Evolutionary conservation across 1,284 basidiomycete species (phyloP), one percentile per base, ranked within the genome.

Genomic region (Neotropicomus parvogracilis): DNA sequence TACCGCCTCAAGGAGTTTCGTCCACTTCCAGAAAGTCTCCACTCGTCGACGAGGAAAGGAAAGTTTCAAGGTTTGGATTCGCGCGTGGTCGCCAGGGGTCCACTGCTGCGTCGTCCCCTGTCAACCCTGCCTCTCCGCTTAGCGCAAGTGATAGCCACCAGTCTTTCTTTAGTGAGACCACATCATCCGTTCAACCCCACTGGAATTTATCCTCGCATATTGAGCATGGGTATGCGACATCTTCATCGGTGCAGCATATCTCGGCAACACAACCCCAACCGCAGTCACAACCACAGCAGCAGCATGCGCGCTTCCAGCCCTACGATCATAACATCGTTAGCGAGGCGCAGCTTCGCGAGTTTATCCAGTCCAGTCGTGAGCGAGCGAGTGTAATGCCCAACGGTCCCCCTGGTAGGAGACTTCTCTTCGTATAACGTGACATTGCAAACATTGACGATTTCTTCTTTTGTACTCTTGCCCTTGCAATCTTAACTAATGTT

Each of bases 11-110:
- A 46, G 52, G 58, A 45, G 33, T 45, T 40, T 43, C 47, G 31
- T 59, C 64, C 16, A 49, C 42, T 43, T 54, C 58, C 14, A 50
- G 62, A 47, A 57, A 61, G 21, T 59, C 67, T 14, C 61, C 64
- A 17, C 70, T 65, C 32, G 67, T 70, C 4, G 55, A 79, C 12
- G 86, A 88, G 43, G 85, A 88, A 47, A 73, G 87, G 48, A 85
- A 84, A 56, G 77, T 89, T 32, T 91, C 89, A 7, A 77, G 90
- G 17, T 92, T 92, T 67, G 86, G 83, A 16, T 93, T 93, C 64
- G 90, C 90, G 10, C 80, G 87, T 19, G 83, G 83, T 14, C 76
- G 80, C 37, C 85, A 83, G 53, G 75, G 75, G 2, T 79, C 83
- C 9, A 75, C 74, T 16, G 60, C 73, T 39, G 62, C 80, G 3